Conservation (phyloP, 495 filamentous ascomycete genomes). For the Parathielavia appendiculata region DNA sequence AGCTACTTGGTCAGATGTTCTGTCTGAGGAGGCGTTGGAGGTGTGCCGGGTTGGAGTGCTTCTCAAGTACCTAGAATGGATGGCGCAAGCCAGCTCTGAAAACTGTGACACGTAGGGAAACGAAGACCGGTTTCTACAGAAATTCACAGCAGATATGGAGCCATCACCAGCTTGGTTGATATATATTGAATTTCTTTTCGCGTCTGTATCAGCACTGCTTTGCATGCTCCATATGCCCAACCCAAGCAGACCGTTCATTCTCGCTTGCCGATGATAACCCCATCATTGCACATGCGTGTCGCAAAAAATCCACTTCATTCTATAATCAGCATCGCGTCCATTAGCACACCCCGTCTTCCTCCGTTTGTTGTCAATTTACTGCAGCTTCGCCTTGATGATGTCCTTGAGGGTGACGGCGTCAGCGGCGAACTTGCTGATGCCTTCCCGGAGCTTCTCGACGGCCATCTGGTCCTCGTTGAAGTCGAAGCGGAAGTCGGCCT, state of each 20-base stretch:
- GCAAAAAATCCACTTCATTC: slow-evolving; percentile 1
- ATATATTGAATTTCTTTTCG: background rate
- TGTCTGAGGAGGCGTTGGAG: no score
- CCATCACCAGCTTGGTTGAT: background rate
- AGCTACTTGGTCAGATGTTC: background rate
- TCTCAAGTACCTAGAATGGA: background rate
- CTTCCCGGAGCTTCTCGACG: slow-evolving; percentile 96
- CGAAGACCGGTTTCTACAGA: no score
- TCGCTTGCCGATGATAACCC: slow-evolving; percentile 9
- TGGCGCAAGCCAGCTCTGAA: background rate
- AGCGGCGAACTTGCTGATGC: slow-evolving; percentile 98
- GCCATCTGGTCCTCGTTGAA: slow-evolving; percentile 99
- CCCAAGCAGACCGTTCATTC: slow-evolving; percentile 5
- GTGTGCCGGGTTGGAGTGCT: background rate
- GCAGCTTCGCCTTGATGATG: slow-evolving; percentile 81
- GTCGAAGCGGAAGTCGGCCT: slow-evolving; percentile 91
- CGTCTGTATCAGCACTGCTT: background rate
- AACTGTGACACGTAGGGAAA: no score
- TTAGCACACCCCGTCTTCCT: background rate
- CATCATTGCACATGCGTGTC: background rate
- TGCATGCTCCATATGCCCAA: slow-evolving; percentile 8
- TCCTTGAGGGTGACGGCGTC: slow-evolving; percentile 91
- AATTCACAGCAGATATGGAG: background rate
- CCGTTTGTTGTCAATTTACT: slow-evolving; percentile 23
- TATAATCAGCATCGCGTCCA: background rate